Evolutionary conservation across 2,329 filamentous ascomycete genomes (phyloP).

Genomic region (Pseudogymnoascus pannorum): DNA sequence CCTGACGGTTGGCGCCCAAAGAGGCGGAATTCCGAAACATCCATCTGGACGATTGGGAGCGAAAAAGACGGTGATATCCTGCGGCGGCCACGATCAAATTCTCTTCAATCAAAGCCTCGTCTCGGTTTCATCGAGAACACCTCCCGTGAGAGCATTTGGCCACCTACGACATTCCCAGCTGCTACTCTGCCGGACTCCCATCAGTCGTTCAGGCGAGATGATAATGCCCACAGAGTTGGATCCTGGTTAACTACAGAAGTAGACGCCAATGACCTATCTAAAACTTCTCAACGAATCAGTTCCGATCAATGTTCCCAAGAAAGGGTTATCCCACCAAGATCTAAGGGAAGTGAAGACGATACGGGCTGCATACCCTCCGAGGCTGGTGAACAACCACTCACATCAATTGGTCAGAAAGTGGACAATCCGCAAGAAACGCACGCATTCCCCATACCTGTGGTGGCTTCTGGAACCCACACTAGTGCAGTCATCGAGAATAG

Average conservation of each 20-base stretch:
- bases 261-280: neutral
- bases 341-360: neutral
- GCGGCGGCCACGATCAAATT: constrained; percentile 22
- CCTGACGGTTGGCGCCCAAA: constrained; percentile 10
- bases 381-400: neutral
- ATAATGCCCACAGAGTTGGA: constrained; percentile 2
- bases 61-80: constrained; percentile 11
- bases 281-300: neutral
- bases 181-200: neutral
- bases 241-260: constrained; percentile 2
- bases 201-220: neutral
- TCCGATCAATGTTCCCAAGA: neutral
- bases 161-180: neutral
- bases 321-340: neutral
- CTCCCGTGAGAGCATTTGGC: neutral
- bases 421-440: neutral
- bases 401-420: neutral
- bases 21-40: constrained; percentile 29
- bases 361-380: neutral
- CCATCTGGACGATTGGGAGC: constrained; percentile 22
- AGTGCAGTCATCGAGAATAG: neutral
- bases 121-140: neutral
- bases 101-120: constrained; percentile 11
- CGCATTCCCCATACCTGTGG: neutral
- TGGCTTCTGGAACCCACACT: neutral